Percentiles rank a stretch among this genome's conserved stretches.
These are phyloP conservation scores for Termitomyces bulborhizus DNA, from an alignment of 768 basidiomycete genomes.

Conservation along the genomic window DNA sequence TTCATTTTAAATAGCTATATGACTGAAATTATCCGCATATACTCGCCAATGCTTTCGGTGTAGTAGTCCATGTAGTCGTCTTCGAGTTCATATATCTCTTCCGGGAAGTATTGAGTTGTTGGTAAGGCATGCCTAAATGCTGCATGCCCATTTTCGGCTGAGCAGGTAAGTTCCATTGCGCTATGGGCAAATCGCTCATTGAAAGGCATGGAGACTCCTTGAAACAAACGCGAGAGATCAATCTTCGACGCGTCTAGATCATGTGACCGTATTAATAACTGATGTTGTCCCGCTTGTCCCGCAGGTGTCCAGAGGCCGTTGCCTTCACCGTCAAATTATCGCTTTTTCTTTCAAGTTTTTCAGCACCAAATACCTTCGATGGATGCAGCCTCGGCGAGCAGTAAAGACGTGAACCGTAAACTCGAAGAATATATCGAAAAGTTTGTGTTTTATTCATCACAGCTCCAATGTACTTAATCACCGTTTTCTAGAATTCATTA, in stretches of 20 bases:
- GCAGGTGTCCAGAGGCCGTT: too few relatives aligned
- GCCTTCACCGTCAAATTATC: neutral
- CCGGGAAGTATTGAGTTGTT: neutral
- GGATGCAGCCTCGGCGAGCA: slow-evolving; percentile 20
- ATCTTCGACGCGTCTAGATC: neutral
- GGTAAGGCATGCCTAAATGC: neutral
- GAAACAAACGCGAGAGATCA: too few relatives aligned
- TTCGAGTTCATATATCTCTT: neutral
- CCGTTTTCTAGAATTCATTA: slow-evolving; percentile 65
- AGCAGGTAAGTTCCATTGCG: neutral
- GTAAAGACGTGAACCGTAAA: slow-evolving; percentile 40
- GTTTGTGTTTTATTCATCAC: slow-evolving; percentile 28
- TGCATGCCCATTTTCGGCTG: neutral
- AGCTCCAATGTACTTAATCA: slow-evolving; percentile 9
- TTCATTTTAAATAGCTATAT: neutral
- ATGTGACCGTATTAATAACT: slow-evolving; percentile 1
- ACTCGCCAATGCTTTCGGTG: slow-evolving; percentile 28
- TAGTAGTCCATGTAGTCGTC: slow-evolving; percentile 17
- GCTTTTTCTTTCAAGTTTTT: neutral
- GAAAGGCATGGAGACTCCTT: slow-evolving; percentile 4
- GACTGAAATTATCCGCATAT: slow-evolving; percentile 23
- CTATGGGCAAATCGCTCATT: slow-evolving; percentile 3
- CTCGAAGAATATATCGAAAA: slow-evolving; percentile 78
- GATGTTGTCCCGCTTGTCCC: neutral
- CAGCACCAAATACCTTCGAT: slow-evolving; percentile 11